A percentile compares a stretch with the other conserved stretches of the same genome.
Evolutionary conservation across 768 basidiomycete genomes (phyloP).

Genomic region (Pleurotus tuber-regium): DNA sequence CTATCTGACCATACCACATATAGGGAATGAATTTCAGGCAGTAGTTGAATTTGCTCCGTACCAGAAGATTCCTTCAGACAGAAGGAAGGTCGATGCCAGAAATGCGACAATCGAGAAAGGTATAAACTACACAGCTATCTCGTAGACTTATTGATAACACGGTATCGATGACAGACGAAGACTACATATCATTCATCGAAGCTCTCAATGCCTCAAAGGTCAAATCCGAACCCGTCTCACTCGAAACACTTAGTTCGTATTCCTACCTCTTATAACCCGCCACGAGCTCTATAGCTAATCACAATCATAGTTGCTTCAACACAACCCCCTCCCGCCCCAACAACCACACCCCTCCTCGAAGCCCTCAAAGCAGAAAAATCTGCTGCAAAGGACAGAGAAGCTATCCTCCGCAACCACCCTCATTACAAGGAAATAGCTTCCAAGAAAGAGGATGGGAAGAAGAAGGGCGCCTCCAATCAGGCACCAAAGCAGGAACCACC

Average conservation of each 20-base stretch:
- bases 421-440: slow-evolving; percentile 58
- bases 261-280: too few relatives aligned
- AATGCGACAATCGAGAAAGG: slow-evolving; percentile 91
- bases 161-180: slow-evolving; percentile 54
- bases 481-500: background rate
- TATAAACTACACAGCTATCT: too few relatives aligned
- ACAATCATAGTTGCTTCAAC: slow-evolving; percentile 55
- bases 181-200: slow-evolving; percentile 80
- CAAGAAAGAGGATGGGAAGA: slow-evolving; percentile 35
- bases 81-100: slow-evolving; percentile 73
- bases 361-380: slow-evolving; percentile 85
- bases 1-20: background rate
- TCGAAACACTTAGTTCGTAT: slow-evolving; percentile 61
- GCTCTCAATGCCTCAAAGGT: slow-evolving; percentile 55
- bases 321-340: slow-evolving; percentile 60
- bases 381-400: slow-evolving; percentile 68
- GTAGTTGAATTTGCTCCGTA: slow-evolving; percentile 94
- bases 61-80: slow-evolving; percentile 78
- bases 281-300: too few relatives aligned
- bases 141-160: slow-evolving; percentile 3
- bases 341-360: slow-evolving; percentile 89
- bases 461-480: slow-evolving; percentile 22
- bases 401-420: slow-evolving; percentile 67
- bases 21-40: slow-evolving; percentile 85
- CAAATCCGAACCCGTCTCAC: slow-evolving; percentile 51